Evolutionary conservation across 306 rosid species (phyloP).

Genomic region (Trichosanthes truncata): DNA sequence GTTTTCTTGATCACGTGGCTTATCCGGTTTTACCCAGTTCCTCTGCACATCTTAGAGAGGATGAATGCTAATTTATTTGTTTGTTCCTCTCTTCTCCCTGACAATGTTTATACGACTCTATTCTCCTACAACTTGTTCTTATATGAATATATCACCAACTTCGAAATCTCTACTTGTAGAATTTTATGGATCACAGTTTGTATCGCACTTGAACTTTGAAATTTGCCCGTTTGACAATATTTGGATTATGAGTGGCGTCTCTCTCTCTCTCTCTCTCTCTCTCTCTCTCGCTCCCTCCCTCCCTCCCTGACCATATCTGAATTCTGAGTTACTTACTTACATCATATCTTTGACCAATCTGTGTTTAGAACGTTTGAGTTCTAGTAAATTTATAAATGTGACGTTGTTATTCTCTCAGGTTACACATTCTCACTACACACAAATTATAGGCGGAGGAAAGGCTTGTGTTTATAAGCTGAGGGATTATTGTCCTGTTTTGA

Average conservation of each 20-base stretch:
- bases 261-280: background rate
- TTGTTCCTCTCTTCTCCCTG: background rate
- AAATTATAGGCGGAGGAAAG: slow-evolving; percentile 47
- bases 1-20: background rate
- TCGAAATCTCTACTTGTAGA: background rate
- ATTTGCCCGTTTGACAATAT: background rate
- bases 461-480: slow-evolving; percentile 54
- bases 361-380: background rate
- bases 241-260: too few relatives aligned
- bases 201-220: background rate
- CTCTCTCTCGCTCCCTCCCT: background rate
- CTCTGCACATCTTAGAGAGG: background rate
- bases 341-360: background rate
- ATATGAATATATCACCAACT: background rate
- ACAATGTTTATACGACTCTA: background rate
- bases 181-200: background rate
- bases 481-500: slow-evolving; percentile 44
- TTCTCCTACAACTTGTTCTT: background rate
- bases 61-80: background rate
- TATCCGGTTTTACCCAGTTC: background rate
- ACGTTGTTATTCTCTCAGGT: slow-evolving; percentile 30
- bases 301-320: background rate
- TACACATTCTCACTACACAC: slow-evolving; percentile 67
- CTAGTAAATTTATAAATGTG: background rate
- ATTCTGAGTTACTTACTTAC: background rate